phyloP scores from a whole-genome alignment of 2,329 filamentous ascomycete genomes.

The Alternaria sp. region DNA sequence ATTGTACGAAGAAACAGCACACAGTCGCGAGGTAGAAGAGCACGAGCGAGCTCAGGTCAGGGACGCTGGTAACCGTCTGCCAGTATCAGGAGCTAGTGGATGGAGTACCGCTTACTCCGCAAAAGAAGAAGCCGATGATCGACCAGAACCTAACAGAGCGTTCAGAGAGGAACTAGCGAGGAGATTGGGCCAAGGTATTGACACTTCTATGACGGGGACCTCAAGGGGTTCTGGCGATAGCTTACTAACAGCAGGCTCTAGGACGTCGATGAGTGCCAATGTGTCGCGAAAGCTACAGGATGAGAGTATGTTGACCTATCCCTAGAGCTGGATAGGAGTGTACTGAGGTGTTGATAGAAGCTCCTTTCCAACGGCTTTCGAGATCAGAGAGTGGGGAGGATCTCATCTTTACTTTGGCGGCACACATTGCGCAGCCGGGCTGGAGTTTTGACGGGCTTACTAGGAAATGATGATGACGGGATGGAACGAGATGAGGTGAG shows the following conservation, averaged over 20 bases:
- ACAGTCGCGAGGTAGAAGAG: constrained; percentile 17
- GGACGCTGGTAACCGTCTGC: neutral
- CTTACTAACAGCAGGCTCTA: neutral
- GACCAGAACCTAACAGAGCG: neutral
- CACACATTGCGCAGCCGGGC: neutral
- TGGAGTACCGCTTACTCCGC: neutral
- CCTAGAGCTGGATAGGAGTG: neutral
- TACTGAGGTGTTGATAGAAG: neutral
- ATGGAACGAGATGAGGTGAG: neutral
- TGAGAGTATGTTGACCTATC: neutral
- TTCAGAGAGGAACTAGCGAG: neutral
- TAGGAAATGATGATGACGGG: neutral
- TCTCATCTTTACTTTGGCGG: neutral
- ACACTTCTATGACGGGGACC: neutral
- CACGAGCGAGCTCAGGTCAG: constrained; percentile 16
- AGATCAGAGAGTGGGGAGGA: neutral
- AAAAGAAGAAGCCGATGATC: neutral
- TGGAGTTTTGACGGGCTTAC: neutral
- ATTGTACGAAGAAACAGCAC: constrained; percentile 12
- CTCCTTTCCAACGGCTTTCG: neutral
- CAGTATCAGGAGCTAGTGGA: neutral
- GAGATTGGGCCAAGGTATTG: neutral
- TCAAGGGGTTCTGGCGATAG: neutral
- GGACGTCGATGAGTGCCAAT: constrained; percentile 2
- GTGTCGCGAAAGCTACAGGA: neutral